phyloP scores from a whole-genome alignment of 441 rosid genomes.

The Adansonia madagascariensis region DNA sequence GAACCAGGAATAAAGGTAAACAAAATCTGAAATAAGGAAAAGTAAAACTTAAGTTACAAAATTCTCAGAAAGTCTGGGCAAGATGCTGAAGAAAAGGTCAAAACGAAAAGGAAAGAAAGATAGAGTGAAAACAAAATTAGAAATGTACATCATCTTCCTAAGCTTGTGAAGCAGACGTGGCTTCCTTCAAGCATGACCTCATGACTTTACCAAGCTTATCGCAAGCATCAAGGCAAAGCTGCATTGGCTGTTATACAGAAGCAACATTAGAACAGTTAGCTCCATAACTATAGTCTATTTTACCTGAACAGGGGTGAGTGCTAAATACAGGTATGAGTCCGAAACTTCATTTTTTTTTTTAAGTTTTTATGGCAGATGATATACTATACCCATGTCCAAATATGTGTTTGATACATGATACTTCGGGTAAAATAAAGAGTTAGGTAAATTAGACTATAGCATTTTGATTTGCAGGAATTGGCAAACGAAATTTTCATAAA shows the following conservation, averaged over 20 bases:
- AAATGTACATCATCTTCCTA: constrained; percentile 26
- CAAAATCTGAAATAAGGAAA: not conserved
- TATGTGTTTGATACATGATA: not conserved
- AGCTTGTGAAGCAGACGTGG: constrained; percentile 45
- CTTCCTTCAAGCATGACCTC: constrained; percentile 65
- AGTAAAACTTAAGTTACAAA: constrained; percentile 8
- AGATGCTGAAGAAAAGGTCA: not conserved
- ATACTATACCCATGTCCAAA: not conserved
- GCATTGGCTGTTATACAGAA: constrained; percentile 55
- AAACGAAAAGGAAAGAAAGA: not conserved
- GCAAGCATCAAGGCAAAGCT: constrained; percentile 74
- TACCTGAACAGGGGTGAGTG: not conserved
- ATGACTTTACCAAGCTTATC: constrained; percentile 61
- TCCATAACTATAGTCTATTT: not conserved
- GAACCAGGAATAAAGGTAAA: not conserved
- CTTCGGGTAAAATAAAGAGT: too few species aligned
- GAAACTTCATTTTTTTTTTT: not conserved
- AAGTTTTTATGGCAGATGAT: not conserved
- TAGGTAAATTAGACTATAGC: not conserved
- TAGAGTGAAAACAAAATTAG: not conserved
- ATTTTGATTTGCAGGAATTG: constrained; percentile 1
- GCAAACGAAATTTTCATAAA: not conserved
- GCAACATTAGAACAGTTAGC: not conserved
- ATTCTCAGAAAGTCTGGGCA: not conserved
- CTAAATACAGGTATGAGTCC: not conserved